These are phyloP conservation scores for Xylaria sp. DNA, from an alignment of 2,329 filamentous ascomycete species.

Conservation along the genomic window DNA sequence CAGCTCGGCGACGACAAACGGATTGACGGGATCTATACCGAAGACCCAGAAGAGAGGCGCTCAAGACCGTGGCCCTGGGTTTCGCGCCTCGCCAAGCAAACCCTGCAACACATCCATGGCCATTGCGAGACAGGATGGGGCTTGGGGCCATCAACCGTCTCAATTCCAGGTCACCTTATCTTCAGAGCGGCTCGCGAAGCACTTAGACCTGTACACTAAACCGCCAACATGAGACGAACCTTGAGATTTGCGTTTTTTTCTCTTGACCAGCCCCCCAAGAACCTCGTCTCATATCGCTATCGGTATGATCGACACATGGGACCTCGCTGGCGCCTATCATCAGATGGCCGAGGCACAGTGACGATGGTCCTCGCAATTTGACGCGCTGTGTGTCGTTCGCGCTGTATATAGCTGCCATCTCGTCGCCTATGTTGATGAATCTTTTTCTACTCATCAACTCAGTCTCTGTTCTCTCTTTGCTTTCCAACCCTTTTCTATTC, in stretches of 20 bases:
- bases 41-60: constrained; percentile 1
- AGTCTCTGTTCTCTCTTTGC: constrained; percentile 48
- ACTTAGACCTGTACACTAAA: background rate
- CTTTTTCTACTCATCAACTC: constrained; percentile 41
- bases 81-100: constrained; percentile 14
- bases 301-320: constrained; percentile 46
- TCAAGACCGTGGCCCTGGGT: constrained; percentile 15
- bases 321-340: constrained; percentile 38
- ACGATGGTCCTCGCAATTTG: constrained; percentile 30
- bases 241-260: constrained; percentile 27
- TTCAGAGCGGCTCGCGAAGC: constrained; percentile 19
- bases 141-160: constrained; percentile 5
- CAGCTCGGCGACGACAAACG: constrained; percentile 21
- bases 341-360: constrained; percentile 20
- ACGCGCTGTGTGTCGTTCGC: constrained; percentile 15
- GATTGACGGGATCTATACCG: constrained; percentile 28
- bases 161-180: constrained; percentile 8
- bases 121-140: constrained; percentile 26
- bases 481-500: constrained; percentile 41
- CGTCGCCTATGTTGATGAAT: constrained; percentile 31
- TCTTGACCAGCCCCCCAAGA: constrained; percentile 8
- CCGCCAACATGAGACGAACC: constrained; percentile 37
- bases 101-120: constrained; percentile 36
- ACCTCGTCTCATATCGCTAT: constrained; percentile 26
- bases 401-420: constrained; percentile 40